A percentile compares a stretch with the other conserved stretches of the same genome.
phyloP scores from a whole-genome alignment of 257 asterid species.

The Scutellaria baicalensis region DNA sequence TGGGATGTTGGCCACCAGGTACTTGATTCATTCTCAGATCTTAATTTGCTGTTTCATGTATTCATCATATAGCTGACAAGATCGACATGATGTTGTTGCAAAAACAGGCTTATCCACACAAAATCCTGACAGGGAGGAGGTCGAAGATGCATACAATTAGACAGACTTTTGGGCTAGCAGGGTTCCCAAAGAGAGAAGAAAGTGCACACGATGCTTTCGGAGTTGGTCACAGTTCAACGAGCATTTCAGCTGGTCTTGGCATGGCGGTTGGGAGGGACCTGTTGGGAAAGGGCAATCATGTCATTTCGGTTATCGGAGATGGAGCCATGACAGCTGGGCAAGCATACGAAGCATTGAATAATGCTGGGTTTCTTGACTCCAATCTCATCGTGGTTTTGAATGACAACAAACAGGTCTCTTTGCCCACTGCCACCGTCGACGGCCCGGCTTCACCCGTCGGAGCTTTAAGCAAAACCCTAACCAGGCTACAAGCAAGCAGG shows the following conservation, averaged over 20 bases:
- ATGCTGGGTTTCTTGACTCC: constrained; percentile 65
- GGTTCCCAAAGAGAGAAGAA: constrained; percentile 66
- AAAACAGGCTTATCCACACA: constrained; percentile 53
- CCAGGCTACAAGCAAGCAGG: constrained; percentile 39
- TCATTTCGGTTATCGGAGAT: constrained; percentile 67
- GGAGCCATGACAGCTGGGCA: constrained; percentile 91
- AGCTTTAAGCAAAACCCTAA: constrained; percentile 53
- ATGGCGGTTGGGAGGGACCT: constrained; percentile 79
- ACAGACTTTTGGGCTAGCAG: constrained; percentile 59
- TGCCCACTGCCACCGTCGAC: constrained; percentile 68
- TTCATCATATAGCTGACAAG: no score
- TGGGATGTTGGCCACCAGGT: constrained; percentile 90
- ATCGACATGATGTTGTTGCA: no score
- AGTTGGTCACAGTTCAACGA: constrained; percentile 72
- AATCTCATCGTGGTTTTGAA: constrained; percentile 53
- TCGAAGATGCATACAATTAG: constrained; percentile 56
- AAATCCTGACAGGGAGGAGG: constrained; percentile 68
- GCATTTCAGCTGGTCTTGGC: constrained; percentile 72
- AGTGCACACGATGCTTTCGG: constrained; percentile 71
- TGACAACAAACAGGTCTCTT: constrained; percentile 65
- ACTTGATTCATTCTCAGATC: not conserved
- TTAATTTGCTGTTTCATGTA: no score
- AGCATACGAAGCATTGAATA: constrained; percentile 76
- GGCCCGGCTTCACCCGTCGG: constrained; percentile 85
- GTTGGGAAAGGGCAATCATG: constrained; percentile 48